Evolutionary conservation across 495 filamentous ascomycete genomes (phyloP), one percentile per base, ranked within the genome.

Genomic region (Chlorociboria aeruginascens): DNA sequence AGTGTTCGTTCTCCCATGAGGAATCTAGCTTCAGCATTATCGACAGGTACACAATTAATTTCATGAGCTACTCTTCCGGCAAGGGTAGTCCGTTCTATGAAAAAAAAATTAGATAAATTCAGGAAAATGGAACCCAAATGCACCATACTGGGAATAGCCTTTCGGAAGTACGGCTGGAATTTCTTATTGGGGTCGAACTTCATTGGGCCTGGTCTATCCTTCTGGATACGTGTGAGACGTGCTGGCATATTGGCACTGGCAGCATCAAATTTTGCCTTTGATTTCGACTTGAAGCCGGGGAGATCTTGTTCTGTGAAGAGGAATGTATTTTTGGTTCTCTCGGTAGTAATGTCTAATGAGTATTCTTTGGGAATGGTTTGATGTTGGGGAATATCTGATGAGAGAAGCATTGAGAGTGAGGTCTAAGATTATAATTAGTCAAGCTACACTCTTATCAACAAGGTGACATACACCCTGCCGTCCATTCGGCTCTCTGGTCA

Each of bases 241-340:
- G 65, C 60, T 32, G 71, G 74, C 46, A 74, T 72, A 46, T 71
- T 71, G 48, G 59, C 65, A 9, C 65, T 72, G 4, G 68, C 57
- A 6, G 67, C 67, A 16, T 67, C 66, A 42, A 68, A 73, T 55
- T 62, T 66, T 53, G 61, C 67, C 56, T 66, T 73, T 61, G 66
- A 69, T 58, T 74, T 80, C 12, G 72, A 72, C 49, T 79, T 78
- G 58, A 79, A 88, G 28, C 85, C 86, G 1, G 88, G 83, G 17
- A 93, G 72, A 60, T 97, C 85, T 61, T 92, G 88, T 64, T 97
- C 89, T 12, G 82, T 84, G 58, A 97, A 97, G 35, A 96, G 65
- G 59, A 78, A 95, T 7, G 85, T 90, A 59, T 96, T 98, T 59
- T 76, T 66, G 41, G 80, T 64, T 53, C 76, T 60, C 56, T 68